These are phyloP conservation scores for Backusella tuberculispora DNA, from an alignment of 192 early-diverging fungal species.

Conservation along the genomic window DNA sequence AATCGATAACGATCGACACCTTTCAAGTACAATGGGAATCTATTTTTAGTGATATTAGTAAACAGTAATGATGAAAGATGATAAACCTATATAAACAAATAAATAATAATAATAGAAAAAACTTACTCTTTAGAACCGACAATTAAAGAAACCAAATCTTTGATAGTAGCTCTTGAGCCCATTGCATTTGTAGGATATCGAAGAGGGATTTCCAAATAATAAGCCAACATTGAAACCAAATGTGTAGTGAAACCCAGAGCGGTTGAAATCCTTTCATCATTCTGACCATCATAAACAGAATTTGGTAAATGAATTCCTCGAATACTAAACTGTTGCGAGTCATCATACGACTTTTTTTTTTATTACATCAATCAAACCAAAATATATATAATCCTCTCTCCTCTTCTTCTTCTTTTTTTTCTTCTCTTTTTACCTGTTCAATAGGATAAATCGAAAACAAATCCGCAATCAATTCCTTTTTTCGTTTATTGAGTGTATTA, in stretches of 20 bases:
- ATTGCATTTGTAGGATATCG: constrained; percentile 76
- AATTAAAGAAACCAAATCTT: constrained; percentile 50
- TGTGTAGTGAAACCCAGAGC: constrained; percentile 75
- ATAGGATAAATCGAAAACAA: constrained; percentile 64
- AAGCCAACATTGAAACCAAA: constrained; percentile 68
- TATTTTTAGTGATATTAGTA: constrained; percentile 35
- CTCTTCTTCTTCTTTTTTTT: neutral
- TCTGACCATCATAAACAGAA: constrained; percentile 52
- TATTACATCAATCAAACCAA: constrained; percentile 27
- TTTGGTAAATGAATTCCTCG: constrained; percentile 60
- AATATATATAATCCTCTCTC: neutral
- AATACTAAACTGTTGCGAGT: constrained; percentile 50
- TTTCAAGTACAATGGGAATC: constrained; percentile 76
- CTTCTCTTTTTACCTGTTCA: constrained; percentile 45
- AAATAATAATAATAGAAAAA: neutral
- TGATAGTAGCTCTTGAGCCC: constrained; percentile 72
- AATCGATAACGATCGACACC: constrained; percentile 71
- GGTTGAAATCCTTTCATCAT: constrained; percentile 68
- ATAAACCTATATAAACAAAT: too few relatives aligned
- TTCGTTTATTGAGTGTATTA: constrained; percentile 39
- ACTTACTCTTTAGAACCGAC: constrained; percentile 44
- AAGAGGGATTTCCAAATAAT: constrained; percentile 69
- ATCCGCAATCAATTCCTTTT: constrained; percentile 58
- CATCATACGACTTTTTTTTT: constrained; percentile 43
- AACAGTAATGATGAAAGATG: neutral